Conservation (phyloP, 768 basidiomycete species). For the Pholiota microspora region DNA sequence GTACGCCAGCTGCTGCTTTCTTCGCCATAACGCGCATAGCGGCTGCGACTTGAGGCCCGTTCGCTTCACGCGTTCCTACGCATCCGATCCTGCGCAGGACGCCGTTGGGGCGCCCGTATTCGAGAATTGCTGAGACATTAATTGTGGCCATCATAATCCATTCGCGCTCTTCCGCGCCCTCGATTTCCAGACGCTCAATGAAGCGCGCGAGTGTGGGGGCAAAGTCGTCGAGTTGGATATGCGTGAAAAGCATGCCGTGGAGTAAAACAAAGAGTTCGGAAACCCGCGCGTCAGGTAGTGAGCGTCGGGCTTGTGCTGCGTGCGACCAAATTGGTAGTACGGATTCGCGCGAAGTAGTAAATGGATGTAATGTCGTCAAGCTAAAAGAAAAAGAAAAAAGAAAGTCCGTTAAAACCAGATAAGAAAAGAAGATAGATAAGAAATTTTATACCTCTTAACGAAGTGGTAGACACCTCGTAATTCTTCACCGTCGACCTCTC, state of each 20-base stretch:
- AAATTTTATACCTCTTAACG: slow-evolving; percentile 73
- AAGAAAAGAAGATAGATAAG: not conserved
- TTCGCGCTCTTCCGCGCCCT: slow-evolving; percentile 77
- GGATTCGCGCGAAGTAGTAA: slow-evolving; percentile 85
- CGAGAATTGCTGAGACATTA: slow-evolving; percentile 79
- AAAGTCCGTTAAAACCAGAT: slow-evolving; percentile 1
- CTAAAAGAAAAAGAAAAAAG: no score
- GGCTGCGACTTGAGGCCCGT: slow-evolving; percentile 27
- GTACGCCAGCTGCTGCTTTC: slow-evolving; percentile 34
- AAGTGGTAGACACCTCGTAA: slow-evolving; percentile 90
- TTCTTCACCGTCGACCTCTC: slow-evolving; percentile 82
- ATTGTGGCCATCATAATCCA: slow-evolving; percentile 97
- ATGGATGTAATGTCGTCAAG: slow-evolving; percentile 89
- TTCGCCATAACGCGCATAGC: slow-evolving; percentile 52
- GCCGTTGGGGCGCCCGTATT: slow-evolving; percentile 80
- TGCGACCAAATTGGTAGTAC: slow-evolving; percentile 86
- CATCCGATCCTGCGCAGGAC: slow-evolving; percentile 65
- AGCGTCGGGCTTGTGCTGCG: slow-evolving; percentile 67
- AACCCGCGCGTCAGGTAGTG: slow-evolving; percentile 68
- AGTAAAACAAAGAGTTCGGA: slow-evolving; percentile 87
- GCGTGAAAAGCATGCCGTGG: slow-evolving; percentile 97
- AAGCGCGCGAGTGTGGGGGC: slow-evolving; percentile 76
- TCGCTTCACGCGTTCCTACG: slow-evolving; percentile 38
- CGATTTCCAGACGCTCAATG: slow-evolving; percentile 82
- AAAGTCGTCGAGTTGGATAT: slow-evolving; percentile 93